Evolutionary conservation across 345 rosid genomes (phyloP), one percentile per base, ranked within the genome.

Genomic region (Xanthoceras sorbifolium): DNA sequence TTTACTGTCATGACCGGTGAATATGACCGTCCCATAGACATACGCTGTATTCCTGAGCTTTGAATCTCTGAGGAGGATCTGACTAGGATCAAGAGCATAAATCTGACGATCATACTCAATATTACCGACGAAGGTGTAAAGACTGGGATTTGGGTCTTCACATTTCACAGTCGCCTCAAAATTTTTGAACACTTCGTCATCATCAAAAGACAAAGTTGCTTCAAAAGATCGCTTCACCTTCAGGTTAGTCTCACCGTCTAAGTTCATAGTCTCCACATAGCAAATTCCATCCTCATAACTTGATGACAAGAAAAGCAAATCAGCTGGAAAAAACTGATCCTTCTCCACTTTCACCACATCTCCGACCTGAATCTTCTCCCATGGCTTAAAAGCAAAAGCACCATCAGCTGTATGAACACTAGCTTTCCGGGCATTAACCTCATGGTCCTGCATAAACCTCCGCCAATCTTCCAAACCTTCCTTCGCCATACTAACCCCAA

Each of bases 191-290:
- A 76, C 65, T 25, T 83, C 92, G 44, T 93, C 96, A 6, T 90
- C 92, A 46, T 90, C 92, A 73, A 90, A 44, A 40, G 90, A 72
- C 78, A 87, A 69, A 23, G 98, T 89, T 31, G 79, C 91, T 84
- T 93, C 98, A 85, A 90, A 77, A 54, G 93, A 83, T 69, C 96
- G 89, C 78, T 93, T 96, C 52, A 92, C 90, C 87, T 96, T 96
- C 84, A 96, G 84, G 83, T 96, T 96, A 17, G 99, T 96, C 79
- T 96, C 99, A 25, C 99, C 99, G 67, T 96, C 99, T 55, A 96
- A 86, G 79, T 96, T 96, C 99, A 95, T 95, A 36, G 99, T 95
- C 91, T 95, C 99, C 44, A 95, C 99, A 70, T 95, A 95, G 79
- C 98, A 93, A 78, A 95, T 90, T 78, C 98, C 99, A 71, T 95